These are phyloP conservation scores for Pleurotus giganteus DNA, from an alignment of 768 basidiomycete genomes.

Conservation along the genomic window DNA sequence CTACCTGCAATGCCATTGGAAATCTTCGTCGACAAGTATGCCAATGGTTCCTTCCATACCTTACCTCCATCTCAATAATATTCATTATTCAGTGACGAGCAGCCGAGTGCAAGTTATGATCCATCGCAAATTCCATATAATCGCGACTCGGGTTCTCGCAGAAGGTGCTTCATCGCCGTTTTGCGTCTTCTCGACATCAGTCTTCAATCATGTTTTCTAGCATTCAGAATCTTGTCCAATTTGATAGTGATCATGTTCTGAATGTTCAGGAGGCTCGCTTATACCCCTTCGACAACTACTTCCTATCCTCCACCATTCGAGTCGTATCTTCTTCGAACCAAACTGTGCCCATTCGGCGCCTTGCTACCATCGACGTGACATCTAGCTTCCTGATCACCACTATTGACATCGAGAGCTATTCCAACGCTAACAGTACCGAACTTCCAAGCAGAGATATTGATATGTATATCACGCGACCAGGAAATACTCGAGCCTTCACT, in stretches of 20 bases:
- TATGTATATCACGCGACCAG: slow-evolving; percentile 43
- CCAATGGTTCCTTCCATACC: not conserved
- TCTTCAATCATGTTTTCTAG: slow-evolving; percentile 24
- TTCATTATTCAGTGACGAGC: slow-evolving; percentile 30
- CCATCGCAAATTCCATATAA: slow-evolving; percentile 44
- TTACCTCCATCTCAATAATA: not conserved
- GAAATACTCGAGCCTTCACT: slow-evolving; percentile 40
- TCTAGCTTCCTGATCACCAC: slow-evolving; percentile 46
- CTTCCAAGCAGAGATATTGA: slow-evolving; percentile 41
- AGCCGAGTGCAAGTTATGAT: slow-evolving; percentile 41
- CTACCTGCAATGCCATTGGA: slow-evolving; percentile 39
- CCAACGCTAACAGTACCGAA: slow-evolving; percentile 21
- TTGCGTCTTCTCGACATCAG: not conserved
- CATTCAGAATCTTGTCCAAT: slow-evolving; percentile 53
- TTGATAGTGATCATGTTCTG: slow-evolving; percentile 54
- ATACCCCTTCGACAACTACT: slow-evolving; percentile 59
- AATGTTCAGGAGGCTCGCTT: slow-evolving; percentile 52
- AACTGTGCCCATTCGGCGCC: slow-evolving; percentile 39
- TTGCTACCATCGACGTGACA: slow-evolving; percentile 41
- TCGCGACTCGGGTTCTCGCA: slow-evolving; percentile 36
- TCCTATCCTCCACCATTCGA: slow-evolving; percentile 46
- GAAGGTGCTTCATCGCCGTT: slow-evolving; percentile 30
- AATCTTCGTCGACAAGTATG: slow-evolving; percentile 52
- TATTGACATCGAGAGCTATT: slow-evolving; percentile 36
- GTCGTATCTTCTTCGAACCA: slow-evolving; percentile 31